Conservation (phyloP, 495 filamentous ascomycete genomes). For the Friedmanniomyces endolithicus region DNA sequence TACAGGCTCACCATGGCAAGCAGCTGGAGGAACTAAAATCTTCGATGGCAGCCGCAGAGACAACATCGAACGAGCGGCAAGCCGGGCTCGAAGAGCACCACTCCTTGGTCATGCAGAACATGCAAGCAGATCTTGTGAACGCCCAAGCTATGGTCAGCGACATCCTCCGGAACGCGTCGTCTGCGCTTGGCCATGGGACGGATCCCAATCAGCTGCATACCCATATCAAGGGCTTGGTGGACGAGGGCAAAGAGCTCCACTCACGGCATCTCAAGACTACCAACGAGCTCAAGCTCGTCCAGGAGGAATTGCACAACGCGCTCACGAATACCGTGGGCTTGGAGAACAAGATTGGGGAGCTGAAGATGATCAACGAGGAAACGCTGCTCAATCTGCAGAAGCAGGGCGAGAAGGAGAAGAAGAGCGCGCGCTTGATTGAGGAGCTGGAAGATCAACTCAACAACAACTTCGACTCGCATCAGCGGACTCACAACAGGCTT, state of each 20-base stretch:
- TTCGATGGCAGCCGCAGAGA: constrained; percentile 32
- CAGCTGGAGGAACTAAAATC: constrained; percentile 40
- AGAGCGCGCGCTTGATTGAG: constrained; percentile 80
- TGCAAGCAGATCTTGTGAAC: constrained; percentile 58
- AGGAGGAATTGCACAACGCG: constrained; percentile 49
- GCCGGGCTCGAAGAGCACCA: constrained; percentile 33
- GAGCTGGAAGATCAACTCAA: constrained; percentile 97
- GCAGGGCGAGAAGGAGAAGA: constrained; percentile 53
- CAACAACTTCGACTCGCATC: constrained; percentile 84
- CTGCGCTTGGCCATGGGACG: constrained; percentile 36
- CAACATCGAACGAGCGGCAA: constrained; percentile 35
- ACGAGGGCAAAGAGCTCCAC: constrained; percentile 26
- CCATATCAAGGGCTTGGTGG: constrained; percentile 36
- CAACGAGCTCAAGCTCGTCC: constrained; percentile 34
- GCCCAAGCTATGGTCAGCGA: constrained; percentile 57
- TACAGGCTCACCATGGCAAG: constrained; percentile 42
- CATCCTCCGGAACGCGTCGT: constrained; percentile 40
- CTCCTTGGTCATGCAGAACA: constrained; percentile 43
- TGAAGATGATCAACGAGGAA: constrained; percentile 30
- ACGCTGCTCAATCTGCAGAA: constrained; percentile 40
- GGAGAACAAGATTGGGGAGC: constrained; percentile 39
- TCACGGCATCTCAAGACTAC: constrained; percentile 29
- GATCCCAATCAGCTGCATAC: constrained; percentile 37
- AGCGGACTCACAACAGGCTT: constrained; percentile 62
- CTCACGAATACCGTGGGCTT: constrained; percentile 38